phyloP scores from a whole-genome alignment of 805 yeast species.

The Candida vaughaniae region DNA sequence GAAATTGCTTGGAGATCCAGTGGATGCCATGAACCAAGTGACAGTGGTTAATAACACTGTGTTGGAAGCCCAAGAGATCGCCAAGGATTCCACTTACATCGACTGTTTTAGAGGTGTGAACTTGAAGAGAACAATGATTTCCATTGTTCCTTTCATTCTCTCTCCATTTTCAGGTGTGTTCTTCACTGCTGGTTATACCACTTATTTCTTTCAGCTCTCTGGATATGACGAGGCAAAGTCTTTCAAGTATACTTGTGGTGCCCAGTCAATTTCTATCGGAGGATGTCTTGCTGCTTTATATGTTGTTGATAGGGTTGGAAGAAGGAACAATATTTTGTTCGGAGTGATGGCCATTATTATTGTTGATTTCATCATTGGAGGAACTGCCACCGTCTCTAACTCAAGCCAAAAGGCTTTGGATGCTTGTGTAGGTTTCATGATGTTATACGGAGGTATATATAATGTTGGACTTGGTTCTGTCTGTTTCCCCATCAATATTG shows the following conservation, averaged over 20 bases:
- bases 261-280: constrained; percentile 7
- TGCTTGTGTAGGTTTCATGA: constrained; percentile 10
- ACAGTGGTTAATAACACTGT: constrained; percentile 10
- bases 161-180: constrained; percentile 11
- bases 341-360: constrained; percentile 3
- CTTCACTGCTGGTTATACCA: constrained; percentile 9
- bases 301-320: constrained; percentile 8
- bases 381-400: constrained; percentile 4
- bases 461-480: constrained; percentile 11
- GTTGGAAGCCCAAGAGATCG: constrained; percentile 12
- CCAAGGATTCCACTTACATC: constrained; percentile 10
- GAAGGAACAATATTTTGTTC: constrained; percentile 4
- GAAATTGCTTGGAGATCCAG: constrained; percentile 3
- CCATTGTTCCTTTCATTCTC: constrained; percentile 6
- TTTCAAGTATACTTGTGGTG: constrained; percentile 9
- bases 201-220: constrained; percentile 12
- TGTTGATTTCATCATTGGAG: constrained; percentile 10
- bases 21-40: constrained; percentile 5
- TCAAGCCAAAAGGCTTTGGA: constrained; percentile 1
- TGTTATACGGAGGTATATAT: constrained; percentile 7
- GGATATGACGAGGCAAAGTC: constrained; percentile 5
- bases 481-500: constrained; percentile 10
- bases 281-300: constrained; percentile 6
- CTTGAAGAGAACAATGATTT: constrained; percentile 8
- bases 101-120: constrained; percentile 12